These are phyloP conservation scores for Cyberlindnera nakhonratchasimensis DNA, from an alignment of 805 yeast species.

Conservation along the genomic window DNA sequence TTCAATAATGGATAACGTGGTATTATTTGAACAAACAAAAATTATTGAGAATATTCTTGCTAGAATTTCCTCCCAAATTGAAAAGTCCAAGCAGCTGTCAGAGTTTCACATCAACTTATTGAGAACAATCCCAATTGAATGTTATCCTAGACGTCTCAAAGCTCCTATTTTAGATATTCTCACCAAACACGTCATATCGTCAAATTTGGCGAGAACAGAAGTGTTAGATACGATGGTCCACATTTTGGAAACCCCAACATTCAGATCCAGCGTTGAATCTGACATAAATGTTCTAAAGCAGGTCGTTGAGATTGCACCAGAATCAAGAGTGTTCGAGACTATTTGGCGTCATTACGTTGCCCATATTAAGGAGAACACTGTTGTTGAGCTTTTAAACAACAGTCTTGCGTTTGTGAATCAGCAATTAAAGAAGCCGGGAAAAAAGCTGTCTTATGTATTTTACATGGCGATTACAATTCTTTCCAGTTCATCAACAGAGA, in stretches of 20 bases:
- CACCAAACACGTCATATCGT: conserved; percentile 7
- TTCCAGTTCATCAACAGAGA: background rate
- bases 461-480: conserved; percentile 20
- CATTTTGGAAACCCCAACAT: conserved; percentile 49
- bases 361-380: conserved; percentile 34
- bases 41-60: conserved; percentile 33
- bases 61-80: conserved; percentile 17
- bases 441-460: conserved; percentile 11
- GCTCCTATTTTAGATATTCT: conserved; percentile 28
- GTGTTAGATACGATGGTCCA: conserved; percentile 31
- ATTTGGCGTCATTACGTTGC: conserved; percentile 41
- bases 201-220: conserved; percentile 7
- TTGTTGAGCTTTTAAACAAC: conserved; percentile 24
- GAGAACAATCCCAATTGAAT: conserved; percentile 45
- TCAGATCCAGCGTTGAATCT: conserved; percentile 48
- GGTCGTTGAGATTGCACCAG: conserved; percentile 18
- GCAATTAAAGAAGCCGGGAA: conserved; percentile 10
- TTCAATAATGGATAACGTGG: conserved; percentile 33
- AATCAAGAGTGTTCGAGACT: conserved; percentile 30
- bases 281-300: conserved; percentile 30
- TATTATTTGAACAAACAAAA: conserved; percentile 45
- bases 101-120: conserved; percentile 10
- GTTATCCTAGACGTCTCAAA: conserved; percentile 38
- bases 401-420: conserved; percentile 19
- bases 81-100: background rate